phyloP scores from a whole-genome alignment of 345 rosid genomes.

The Sisymbrium irio region DNA sequence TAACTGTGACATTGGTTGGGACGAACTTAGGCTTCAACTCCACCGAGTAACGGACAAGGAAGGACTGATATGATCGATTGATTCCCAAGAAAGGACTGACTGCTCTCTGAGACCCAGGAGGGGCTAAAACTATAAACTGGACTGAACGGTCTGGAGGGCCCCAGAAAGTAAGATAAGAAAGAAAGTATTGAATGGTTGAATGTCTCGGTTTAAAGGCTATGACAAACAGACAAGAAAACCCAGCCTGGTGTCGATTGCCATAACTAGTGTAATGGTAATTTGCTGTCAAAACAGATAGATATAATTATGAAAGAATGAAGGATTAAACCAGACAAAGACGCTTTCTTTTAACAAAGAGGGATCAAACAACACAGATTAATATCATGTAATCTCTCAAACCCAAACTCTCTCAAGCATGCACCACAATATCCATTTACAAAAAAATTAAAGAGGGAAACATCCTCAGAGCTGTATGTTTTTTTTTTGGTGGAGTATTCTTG shows the following conservation, averaged over 20 bases:
- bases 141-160: constrained; percentile 45
- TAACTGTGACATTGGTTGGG: too few relatives aligned
- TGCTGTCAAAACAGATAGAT: not conserved
- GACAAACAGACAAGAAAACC: constrained; percentile 52
- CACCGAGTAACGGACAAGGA: too few relatives aligned
- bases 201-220: constrained; percentile 28
- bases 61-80: too few relatives aligned
- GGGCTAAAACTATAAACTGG: too few relatives aligned
- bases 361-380: constrained; percentile 19
- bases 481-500: constrained; percentile 15
- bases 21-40: too few relatives aligned
- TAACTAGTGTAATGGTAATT: not conserved
- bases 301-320: not conserved
- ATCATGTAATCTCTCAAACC: constrained; percentile 29
- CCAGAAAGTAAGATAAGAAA: constrained; percentile 27
- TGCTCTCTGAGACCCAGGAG: too few relatives aligned
- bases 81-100: too few relatives aligned
- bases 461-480: constrained; percentile 14
- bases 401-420: constrained; percentile 29
- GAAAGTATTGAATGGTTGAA: not conserved
- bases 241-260: constrained; percentile 64
- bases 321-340: constrained; percentile 3
- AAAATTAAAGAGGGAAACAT: not conserved
- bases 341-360: not conserved
- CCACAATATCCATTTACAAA: constrained; percentile 31